Evolutionary conservation across 257 asterid genomes (phyloP), one percentile per base, ranked within the genome.

Genomic region (Salvia rosmarinus): DNA sequence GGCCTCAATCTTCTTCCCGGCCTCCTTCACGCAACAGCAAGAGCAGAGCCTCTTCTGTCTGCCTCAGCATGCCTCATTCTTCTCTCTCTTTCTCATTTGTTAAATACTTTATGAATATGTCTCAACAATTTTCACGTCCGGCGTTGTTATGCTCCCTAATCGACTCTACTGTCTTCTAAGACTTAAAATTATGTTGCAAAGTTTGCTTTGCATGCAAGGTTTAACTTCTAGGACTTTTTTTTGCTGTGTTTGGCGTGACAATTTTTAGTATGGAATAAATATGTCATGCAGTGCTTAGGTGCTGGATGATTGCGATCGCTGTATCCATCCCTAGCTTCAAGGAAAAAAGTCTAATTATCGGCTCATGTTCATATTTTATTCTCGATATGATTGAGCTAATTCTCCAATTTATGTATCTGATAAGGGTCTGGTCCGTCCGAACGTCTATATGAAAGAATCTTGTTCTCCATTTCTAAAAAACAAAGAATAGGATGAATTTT

Each of bases 301-400:
- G 12, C 44, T 50, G 17, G 35, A 30, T 57, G 67, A 4, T 68
- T 54, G 55, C 14, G 44, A 23, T 51, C 11, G 20, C 16, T 47
- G 40, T 55, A 12, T 74, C 23, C 49, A 62, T 65, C 23, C 39
- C 55, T 66, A 61, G n/a, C n/a, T n/a, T n/a, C 54, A 4, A 42
- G 25, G 40, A 14, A 47, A 14, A 62, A 25, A 65, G 6, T 0
- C 5, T 10, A 5, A 4, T 21, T 56, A 12, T 68, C 46, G 9
- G 79, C 50, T 16, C 42, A 47, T 32, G 23, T 23, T 46, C n/a
- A n/a, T n/a, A n/a, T n/a, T n/a, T n/a, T n/a, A n/a, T 37, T 54
- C 25, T 25, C 7, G 1, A 28, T 40, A n/a, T 14, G 25, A 14
- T 39, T 52, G 1, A 52, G 34, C 4, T 39, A 30, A 8, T 57